These are phyloP conservation scores for Tillandsia leiboldiana DNA, from an alignment of 176 grass and related monocot species.

Conservation along the genomic window DNA sequence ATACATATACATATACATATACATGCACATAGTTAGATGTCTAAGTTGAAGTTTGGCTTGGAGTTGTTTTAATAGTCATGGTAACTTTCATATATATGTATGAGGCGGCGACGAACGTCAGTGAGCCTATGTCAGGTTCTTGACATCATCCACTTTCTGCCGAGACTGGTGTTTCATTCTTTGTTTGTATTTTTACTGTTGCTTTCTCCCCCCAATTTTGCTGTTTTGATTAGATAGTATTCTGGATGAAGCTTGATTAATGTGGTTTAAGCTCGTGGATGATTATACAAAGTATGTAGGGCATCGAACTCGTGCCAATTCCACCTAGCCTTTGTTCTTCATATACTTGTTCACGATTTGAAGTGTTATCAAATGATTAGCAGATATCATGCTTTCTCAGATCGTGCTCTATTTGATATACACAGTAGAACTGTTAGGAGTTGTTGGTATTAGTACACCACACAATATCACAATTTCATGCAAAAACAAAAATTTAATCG, in stretches of 20 bases:
- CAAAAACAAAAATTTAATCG: not conserved
- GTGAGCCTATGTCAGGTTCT: too few species aligned
- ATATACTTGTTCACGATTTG: too few species aligned
- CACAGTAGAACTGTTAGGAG: not conserved
- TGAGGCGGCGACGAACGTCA: too few species aligned
- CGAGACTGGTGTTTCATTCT: not conserved
- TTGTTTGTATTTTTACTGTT: not conserved
- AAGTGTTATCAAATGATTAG: too few species aligned
- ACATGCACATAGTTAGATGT: not conserved
- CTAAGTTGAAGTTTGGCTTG: not conserved
- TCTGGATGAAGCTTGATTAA: not conserved
- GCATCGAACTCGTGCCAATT: too few species aligned
- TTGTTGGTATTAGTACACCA: not conserved
- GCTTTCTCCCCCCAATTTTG: not conserved
- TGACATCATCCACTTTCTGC: not conserved
- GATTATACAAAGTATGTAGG: not conserved
- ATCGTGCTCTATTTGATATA: not conserved
- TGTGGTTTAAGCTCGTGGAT: not conserved
- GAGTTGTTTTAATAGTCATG: not conserved
- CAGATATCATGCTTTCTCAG: too few species aligned
- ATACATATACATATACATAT: slow-evolving; percentile 12
- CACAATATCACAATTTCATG: not conserved
- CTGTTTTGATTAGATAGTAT: not conserved
- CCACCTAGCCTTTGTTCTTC: too few species aligned
- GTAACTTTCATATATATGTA: not conserved